phyloP scores from a whole-genome alignment of 176 grass and related monocot species.

The Juncus effusus region DNA sequence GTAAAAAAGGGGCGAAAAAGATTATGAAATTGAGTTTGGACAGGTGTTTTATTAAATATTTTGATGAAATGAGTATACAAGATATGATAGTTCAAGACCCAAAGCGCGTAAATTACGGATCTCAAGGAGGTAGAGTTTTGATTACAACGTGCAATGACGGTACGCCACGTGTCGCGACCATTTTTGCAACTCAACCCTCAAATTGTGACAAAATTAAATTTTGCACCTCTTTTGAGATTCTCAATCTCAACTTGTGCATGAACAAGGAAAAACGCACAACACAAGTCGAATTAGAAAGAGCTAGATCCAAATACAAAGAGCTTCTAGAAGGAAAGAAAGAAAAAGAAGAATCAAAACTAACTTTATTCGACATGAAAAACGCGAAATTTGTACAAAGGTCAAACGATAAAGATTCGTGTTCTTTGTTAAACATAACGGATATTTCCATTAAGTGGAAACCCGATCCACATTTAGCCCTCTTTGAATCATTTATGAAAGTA shows the following conservation, averaged over 20 bases:
- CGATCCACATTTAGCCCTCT: constrained; percentile 74
- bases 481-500: constrained; percentile 61
- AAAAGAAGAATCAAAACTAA: constrained; percentile 32
- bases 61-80: constrained; percentile 64
- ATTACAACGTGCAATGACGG: constrained; percentile 56
- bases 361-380: constrained; percentile 65
- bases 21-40: constrained; percentile 68
- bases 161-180: constrained; percentile 61
- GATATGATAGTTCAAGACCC: constrained; percentile 81
- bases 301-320: constrained; percentile 56
- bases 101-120: constrained; percentile 91
- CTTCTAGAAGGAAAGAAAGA: constrained; percentile 50
- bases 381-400: constrained; percentile 87
- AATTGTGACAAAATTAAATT: constrained; percentile 68
- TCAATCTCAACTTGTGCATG: constrained; percentile 45
- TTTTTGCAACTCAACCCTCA: constrained; percentile 42
- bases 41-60: constrained; percentile 57
- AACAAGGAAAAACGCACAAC: constrained; percentile 85
- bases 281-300: constrained; percentile 78
- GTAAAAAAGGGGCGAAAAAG: constrained; percentile 30
- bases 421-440: constrained; percentile 75
- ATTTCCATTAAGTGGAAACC: constrained; percentile 72
- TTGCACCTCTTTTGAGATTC: constrained; percentile 72
- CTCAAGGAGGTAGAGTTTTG: constrained; percentile 74
- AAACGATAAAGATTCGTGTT: constrained; percentile 67